Evolutionary conservation across 1,284 basidiomycete genomes (phyloP), one percentile per base, ranked within the genome.

Genomic region (Puccinia triticina): DNA sequence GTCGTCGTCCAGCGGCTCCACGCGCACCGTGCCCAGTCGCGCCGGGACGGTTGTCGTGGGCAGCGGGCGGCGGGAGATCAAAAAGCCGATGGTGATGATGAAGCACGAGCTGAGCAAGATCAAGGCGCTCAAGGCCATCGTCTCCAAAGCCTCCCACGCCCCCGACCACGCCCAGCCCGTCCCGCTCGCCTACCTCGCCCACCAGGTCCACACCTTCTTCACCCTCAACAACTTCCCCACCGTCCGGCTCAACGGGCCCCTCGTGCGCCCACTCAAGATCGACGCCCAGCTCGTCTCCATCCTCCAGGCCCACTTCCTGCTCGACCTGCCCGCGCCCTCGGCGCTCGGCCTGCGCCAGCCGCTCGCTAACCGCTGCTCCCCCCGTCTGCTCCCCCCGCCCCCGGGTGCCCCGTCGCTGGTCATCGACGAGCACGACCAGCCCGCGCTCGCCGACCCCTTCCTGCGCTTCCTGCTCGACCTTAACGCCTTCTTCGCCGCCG

Each of bases 41-140:
- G 48, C 34, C 3, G 34, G 18, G 2, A 37, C 34, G 61, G 48
- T 34, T n/a, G 69, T 11, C 40, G 34, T 50, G n/a, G 21, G 10
- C 50, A 48, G 18, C 32, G 48, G 53, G 3, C 50, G 53, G 12
- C 34, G 61, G 21, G 72, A 74, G 48, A 53, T 74, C 34, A 74
- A 74, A 34, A 74, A 74, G 34, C 72, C 72, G 29, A 74, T 74
- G 72, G 50, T 74, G 46, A 74, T 37, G 50, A 74, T 74, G 72
- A 74, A 66, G 61, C 61, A 74, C 50, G 72, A 74, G 46, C 16
- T 74, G 34, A 74, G 46, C 34, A 53, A 55, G 50, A 53, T 74
- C 34, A 50, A 34, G 29, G 43, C 71, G 18, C 71, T 48, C 37
- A 55, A 74, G 32, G n/a, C 50, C 10, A 55, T 53, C 32, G 50